phyloP scores from a whole-genome alignment of 2,329 filamentous ascomycete species.

The Triangularia verruculosa region DNA sequence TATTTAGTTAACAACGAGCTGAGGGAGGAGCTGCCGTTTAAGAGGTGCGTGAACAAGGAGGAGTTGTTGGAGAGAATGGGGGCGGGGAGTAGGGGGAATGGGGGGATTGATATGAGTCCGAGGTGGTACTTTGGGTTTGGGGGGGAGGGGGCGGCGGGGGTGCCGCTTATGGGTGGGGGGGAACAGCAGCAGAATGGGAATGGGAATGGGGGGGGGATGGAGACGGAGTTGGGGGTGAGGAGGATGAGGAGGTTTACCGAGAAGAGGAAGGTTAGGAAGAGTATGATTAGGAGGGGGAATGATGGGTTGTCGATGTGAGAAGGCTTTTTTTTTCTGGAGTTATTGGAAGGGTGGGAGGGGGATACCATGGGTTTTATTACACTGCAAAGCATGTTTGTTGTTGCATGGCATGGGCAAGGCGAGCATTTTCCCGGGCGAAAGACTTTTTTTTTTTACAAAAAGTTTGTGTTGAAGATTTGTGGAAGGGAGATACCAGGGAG shows the following conservation, averaged over 20 bases:
- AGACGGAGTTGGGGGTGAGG: conserved; percentile 44
- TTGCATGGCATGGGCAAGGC: no score
- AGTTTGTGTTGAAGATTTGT: no score
- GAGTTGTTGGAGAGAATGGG: conserved; percentile 70
- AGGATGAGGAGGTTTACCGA: conserved; percentile 46
- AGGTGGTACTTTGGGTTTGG: conserved; percentile 51
- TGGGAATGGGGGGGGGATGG: conserved; percentile 25
- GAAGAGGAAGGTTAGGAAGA: conserved; percentile 33
- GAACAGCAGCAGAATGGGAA: conserved; percentile 16
- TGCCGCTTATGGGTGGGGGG: background rate
- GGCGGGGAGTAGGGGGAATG: conserved; percentile 38
- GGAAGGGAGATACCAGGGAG: no score
- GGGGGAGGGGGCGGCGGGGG: conserved; percentile 23
- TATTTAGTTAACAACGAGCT: conserved; percentile 73
- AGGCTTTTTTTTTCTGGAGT: background rate
- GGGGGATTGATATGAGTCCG: conserved; percentile 43
- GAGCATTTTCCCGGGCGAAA: no score
- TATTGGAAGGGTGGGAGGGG: background rate
- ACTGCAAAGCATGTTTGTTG: background rate
- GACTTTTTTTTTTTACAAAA: no score
- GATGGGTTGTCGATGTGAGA: conserved; percentile 1
- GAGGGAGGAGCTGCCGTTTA: conserved; percentile 69
- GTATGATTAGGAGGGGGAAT: conserved; percentile 28
- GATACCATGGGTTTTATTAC: background rate
- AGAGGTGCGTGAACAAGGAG: conserved; percentile 59